phyloP scores from a whole-genome alignment of 192 early-diverging fungal genomes.

The Diversispora eburnea region DNA sequence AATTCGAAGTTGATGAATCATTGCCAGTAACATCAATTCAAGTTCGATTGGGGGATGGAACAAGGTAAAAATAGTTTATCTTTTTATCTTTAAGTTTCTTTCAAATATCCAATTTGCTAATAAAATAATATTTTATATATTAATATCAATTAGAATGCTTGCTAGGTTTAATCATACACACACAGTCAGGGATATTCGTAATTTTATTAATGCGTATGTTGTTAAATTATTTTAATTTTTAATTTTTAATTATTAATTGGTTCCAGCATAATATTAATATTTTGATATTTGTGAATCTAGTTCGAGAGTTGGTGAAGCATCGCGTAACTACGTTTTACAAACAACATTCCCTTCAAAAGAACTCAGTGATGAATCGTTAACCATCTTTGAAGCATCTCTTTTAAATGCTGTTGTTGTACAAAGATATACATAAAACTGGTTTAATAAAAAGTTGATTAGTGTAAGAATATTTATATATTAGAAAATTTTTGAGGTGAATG shows the following conservation, averaged over 20 bases:
- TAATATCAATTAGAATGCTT: slow-evolving; percentile 54
- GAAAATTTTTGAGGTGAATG: too few relatives aligned
- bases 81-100: neutral
- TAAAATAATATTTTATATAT: neutral
- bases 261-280: neutral
- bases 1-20: slow-evolving; percentile 63
- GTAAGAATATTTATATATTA: too few relatives aligned
- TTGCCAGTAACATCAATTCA: slow-evolving; percentile 87
- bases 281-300: slow-evolving; percentile 31
- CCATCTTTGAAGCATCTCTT: slow-evolving; percentile 78
- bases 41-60: slow-evolving; percentile 86
- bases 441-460: too few relatives aligned
- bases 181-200: slow-evolving; percentile 80
- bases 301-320: slow-evolving; percentile 55
- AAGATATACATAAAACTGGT: slow-evolving; percentile 26
- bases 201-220: slow-evolving; percentile 66
- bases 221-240: neutral
- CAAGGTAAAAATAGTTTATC: slow-evolving; percentile 42
- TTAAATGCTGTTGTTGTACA: slow-evolving; percentile 87
- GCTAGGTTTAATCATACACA: slow-evolving; percentile 89
- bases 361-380: slow-evolving; percentile 63
- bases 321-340: slow-evolving; percentile 70
- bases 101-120: neutral
- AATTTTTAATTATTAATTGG: neutral
- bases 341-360: slow-evolving; percentile 84